phyloP scores from a whole-genome alignment of 345 rosid genomes.

The Populus alba region DNA sequence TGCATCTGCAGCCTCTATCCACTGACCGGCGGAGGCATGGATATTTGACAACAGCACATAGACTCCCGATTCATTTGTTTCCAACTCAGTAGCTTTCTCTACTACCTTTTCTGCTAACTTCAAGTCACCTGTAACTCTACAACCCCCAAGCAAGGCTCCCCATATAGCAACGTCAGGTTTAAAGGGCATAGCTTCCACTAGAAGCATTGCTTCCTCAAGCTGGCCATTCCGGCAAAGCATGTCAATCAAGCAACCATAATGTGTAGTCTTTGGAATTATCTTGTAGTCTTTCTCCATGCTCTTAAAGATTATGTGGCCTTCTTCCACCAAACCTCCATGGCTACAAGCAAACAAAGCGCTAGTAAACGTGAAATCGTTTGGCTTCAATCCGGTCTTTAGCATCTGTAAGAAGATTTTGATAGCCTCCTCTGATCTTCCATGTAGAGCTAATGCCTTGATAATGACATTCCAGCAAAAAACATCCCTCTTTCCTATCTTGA shows the following conservation, averaged over 20 bases:
- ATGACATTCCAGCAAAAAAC: conserved; percentile 37
- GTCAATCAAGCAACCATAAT: conserved; percentile 42
- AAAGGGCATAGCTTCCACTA: conserved; percentile 31
- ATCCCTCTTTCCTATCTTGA: conserved; percentile 23
- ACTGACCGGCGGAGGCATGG: conserved; percentile 30
- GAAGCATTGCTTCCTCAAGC: conserved; percentile 28
- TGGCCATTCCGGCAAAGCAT: conserved; percentile 37
- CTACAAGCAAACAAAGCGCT: conserved; percentile 46
- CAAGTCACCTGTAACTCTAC: conserved; percentile 22
- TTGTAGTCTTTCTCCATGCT: conserved; percentile 26
- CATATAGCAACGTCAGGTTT: conserved; percentile 37
- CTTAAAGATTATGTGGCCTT: conserved; percentile 25
- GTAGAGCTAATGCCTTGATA: conserved; percentile 32
- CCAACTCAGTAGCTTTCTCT: conserved; percentile 25
- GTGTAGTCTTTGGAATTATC: conserved; percentile 33
- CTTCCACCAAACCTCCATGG: conserved; percentile 35
- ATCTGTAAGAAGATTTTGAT: conserved; percentile 27
- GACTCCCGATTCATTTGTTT: conserved; percentile 31
- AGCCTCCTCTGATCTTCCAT: conserved; percentile 34
- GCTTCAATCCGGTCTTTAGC: conserved; percentile 23
- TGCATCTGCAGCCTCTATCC: conserved; percentile 25
- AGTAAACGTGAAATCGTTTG: conserved; percentile 34
- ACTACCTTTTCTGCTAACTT: conserved; percentile 19
- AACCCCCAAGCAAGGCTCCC: conserved; percentile 38
- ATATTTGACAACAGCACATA: conserved; percentile 40